These are phyloP conservation scores for Plectosphaerella cucumerina DNA, from an alignment of 2,329 filamentous ascomycete species.

Conservation along the genomic window DNA sequence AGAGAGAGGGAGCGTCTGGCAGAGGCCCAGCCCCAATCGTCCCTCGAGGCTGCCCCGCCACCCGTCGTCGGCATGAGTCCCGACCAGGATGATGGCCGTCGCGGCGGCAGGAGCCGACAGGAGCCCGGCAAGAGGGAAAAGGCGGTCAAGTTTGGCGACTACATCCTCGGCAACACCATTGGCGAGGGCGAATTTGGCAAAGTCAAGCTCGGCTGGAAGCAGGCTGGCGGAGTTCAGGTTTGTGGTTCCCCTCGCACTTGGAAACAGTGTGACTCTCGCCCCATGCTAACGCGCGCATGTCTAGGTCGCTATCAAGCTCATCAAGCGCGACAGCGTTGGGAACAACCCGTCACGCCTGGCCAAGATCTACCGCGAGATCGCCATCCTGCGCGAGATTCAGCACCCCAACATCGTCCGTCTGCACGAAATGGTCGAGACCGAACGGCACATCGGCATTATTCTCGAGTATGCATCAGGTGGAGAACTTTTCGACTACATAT, in stretches of 20 bases:
- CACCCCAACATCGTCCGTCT: conserved; percentile 96
- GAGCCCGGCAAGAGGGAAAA: conserved; percentile 62
- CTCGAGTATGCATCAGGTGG: conserved; percentile 97
- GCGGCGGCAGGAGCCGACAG: conserved; percentile 52
- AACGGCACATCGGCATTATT: conserved; percentile 95
- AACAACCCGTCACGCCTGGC: conserved; percentile 83
- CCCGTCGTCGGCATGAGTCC: conserved; percentile 37
- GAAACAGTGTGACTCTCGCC: too few relatives aligned
- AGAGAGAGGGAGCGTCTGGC: conserved; percentile 67
- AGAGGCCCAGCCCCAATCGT: conserved; percentile 48
- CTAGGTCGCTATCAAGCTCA: conserved; percentile 98
- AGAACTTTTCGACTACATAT: conserved; percentile 96
- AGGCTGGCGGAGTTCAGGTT: conserved; percentile 85
- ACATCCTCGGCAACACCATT: conserved; percentile 91
- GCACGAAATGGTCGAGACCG: conserved; percentile 98
- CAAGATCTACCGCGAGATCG: conserved; percentile 97
- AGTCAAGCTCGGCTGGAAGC: conserved; percentile 97
- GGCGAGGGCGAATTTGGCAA: conserved; percentile 98
- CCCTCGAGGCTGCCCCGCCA: conserved; percentile 41
- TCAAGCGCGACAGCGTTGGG: conserved; percentile 85
- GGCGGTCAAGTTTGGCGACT: conserved; percentile 88
- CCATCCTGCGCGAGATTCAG: conserved; percentile 79
- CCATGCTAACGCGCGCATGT: too few relatives aligned
- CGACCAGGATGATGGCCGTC: conserved; percentile 41
- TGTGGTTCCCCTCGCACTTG: conserved; percentile 40